A percentile compares a stretch with the other conserved stretches of the same genome.
phyloP scores from a whole-genome alignment of 2,329 filamentous ascomycete genomes.

The Colletotrichum navitas region DNA sequence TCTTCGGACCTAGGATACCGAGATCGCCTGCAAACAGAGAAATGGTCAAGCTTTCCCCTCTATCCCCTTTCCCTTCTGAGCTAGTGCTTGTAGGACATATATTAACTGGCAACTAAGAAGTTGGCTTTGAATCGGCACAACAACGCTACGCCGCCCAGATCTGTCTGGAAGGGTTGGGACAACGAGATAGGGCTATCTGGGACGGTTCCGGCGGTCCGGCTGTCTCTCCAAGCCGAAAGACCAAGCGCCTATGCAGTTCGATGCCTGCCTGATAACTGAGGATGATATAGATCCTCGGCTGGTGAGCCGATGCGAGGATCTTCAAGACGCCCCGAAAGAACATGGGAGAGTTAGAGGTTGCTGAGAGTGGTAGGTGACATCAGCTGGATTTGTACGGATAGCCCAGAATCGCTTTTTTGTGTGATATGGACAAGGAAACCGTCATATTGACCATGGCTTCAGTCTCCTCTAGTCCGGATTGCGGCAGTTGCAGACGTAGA shows the following conservation, averaged over 20 bases:
- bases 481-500: constrained; percentile 36
- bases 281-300: constrained; percentile 40
- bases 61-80: constrained; percentile 9
- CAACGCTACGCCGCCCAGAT: constrained; percentile 6
- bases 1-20: constrained; percentile 4
- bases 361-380: constrained; percentile 37
- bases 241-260: constrained; percentile 15
- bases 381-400: constrained; percentile 22
- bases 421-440: constrained; percentile 26
- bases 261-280: constrained; percentile 31
- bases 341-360: constrained; percentile 3
- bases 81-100: constrained; percentile 33
- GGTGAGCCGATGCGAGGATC: constrained; percentile 34
- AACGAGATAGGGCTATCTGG: constrained; percentile 7
- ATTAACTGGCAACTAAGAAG: constrained; percentile 22
- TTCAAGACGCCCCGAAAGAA: constrained; percentile 18
- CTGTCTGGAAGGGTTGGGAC: constrained; percentile 7
- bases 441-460: constrained; percentile 11
- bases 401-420: constrained; percentile 7
- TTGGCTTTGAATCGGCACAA: constrained; percentile 4
- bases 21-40: constrained; percentile 19
- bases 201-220: constrained; percentile 6
- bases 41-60: neutral
- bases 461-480: constrained; percentile 20
- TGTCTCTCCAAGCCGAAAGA: constrained; percentile 9